phyloP scores from a whole-genome alignment of 2,329 filamentous ascomycete genomes.

The Exophiala aquamarina region DNA sequence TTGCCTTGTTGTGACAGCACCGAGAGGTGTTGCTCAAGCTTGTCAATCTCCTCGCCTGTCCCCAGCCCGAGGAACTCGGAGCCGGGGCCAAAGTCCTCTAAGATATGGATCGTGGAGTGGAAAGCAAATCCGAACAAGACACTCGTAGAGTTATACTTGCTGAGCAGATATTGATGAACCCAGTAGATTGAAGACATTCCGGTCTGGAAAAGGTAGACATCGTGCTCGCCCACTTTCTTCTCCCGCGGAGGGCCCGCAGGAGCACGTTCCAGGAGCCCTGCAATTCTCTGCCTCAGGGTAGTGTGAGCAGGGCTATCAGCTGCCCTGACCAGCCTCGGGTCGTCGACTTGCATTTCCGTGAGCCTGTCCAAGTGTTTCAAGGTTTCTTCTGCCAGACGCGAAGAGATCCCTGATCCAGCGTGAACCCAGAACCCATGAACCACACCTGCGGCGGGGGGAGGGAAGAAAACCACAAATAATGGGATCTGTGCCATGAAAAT shows the following conservation, averaged over 20 bases:
- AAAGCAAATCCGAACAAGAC: constrained; percentile 55
- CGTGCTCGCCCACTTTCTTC: constrained; percentile 25
- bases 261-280: constrained; percentile 10
- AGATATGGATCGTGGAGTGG: constrained; percentile 50
- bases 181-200: constrained; percentile 57
- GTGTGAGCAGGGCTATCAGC: constrained; percentile 3
- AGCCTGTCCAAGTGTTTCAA: constrained; percentile 12
- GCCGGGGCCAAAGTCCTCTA: constrained; percentile 43
- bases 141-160: constrained; percentile 36
- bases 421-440: constrained; percentile 17
- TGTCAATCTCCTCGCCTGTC: constrained; percentile 46
- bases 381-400: constrained; percentile 17
- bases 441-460: not conserved
- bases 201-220: constrained; percentile 56
- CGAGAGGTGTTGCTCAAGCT: constrained; percentile 53
- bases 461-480: constrained; percentile 20
- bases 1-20: constrained; percentile 42
- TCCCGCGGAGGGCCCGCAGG: constrained; percentile 2
- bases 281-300: constrained; percentile 10
- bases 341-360: constrained; percentile 4
- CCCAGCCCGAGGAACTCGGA: constrained; percentile 51
- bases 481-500: constrained; percentile 2
- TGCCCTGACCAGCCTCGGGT: not conserved
- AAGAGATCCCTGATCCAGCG: constrained; percentile 20
- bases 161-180: constrained; percentile 40